Evolutionary conservation across 2,329 filamentous ascomycete species (phyloP), one percentile per base, ranked within the genome.

Genomic region (Metarhizium brunneum): DNA sequence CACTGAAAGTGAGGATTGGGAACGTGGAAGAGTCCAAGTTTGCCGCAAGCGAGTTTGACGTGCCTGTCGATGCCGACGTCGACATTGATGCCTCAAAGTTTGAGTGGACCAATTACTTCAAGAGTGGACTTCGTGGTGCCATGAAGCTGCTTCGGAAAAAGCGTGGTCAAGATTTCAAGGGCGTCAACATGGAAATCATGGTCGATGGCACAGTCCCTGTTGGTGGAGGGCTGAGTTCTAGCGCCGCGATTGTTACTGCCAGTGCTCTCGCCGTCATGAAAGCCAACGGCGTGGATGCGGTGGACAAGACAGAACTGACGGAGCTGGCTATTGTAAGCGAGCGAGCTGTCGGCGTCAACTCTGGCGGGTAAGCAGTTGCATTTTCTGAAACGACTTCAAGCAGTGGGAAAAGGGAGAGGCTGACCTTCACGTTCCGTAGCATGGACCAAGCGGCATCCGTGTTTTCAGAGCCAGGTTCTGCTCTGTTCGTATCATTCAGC

Each of bases 101-200:
- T 62, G 91, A 96, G 73, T 99, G 94, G 94, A 88, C 90, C 56
- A 99, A 97, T 70, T 99, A 99, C 78, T 97, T 99, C 82, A 95
- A 94, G 75, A 89, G 90, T 54, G 94, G 94, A 0, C 77, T 97
- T 52, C 78, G 83, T 40, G 94, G 92, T 35, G 92, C 92, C 1
- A 73, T 96, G 55, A 82, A 88, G 64, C 77, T 95, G 57, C 75
- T 99, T 60, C 80, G 83, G 67, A 83, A 85, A 71, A 86, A 86
- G 68, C 67, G 79, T 35, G 81, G 82, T 38, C 74, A 76, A 10
- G 73, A 72, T 50, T 87, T 90, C 66, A 77, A 77, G 47, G 86
- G 90, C 2, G 62, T 61, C 55, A 87, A 88, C 64, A 90, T 99
- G 86, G 84, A 95, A 62, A 82, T 97, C 53, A 76, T 97, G 54